Base-by-base conservation (phyloP, 371 early-diverging fungal species). In the Paraphysoderma sedebokerense region DNA sequence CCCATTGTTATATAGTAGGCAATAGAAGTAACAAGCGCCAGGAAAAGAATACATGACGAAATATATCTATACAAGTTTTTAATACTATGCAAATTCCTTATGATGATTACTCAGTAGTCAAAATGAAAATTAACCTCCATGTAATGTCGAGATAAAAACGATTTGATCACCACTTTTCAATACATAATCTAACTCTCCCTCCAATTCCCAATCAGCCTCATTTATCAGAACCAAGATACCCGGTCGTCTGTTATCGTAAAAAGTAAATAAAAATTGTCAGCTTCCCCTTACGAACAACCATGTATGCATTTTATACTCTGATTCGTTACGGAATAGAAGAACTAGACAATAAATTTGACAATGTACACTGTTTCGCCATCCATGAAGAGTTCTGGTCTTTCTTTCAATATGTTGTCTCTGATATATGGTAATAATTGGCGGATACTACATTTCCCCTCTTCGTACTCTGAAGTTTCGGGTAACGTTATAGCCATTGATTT, bases 211-310 rank as follows among this genome's bases (percentile, higher is more conserved):
- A 59, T 97, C 98, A 3, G 76, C 72, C 34, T 88, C 87, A 52
- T 97, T 97, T 40, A 95, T 78, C 36, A 97, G 64, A 6, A 95
- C 95, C 15, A 97, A 66, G 47, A 93, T 88, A 11, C 98, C 98
- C 2, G 96, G 89, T 9, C 93, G 83, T 19, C 87, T 88, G 50
- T 19, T 22, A 13, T 12, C 36, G 19, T 33, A 9, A 2, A n/a
- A n/a, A n/a, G n/a, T n/a, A n/a, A n/a, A n/a, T n/a, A n/a, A n/a
- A n/a, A n/a, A n/a, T n/a, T n/a, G n/a, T n/a, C n/a, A n/a, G n/a
- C n/a, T n/a, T n/a, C n/a, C n/a, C n/a, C n/a, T n/a, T n/a, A n/a
- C n/a, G n/a, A n/a, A n/a, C n/a, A n/a, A n/a, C n/a, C n/a, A n/a
- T n/a, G n/a, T n/a, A 5, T 28, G 26, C 19, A 34, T 38, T 17